phyloP scores from a whole-genome alignment of 306 rosid genomes.

The Dryas alaskensis region DNA sequence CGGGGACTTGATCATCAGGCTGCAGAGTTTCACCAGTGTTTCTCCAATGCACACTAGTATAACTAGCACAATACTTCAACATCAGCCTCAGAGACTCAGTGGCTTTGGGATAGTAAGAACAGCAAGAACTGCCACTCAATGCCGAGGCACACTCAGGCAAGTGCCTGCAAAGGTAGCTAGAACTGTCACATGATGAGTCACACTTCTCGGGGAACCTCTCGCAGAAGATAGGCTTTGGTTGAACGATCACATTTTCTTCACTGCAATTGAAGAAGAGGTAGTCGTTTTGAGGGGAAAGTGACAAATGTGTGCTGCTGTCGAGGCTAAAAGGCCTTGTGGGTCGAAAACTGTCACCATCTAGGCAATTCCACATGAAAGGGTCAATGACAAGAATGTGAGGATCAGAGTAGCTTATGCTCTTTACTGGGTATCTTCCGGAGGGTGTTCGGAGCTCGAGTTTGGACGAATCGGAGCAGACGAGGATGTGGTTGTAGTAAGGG shows the following conservation, averaged over 20 bases:
- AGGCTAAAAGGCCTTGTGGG: constrained; percentile 71
- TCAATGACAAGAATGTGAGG: constrained; percentile 75
- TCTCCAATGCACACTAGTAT: constrained; percentile 87
- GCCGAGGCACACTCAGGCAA: constrained; percentile 65
- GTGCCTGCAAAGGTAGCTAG: constrained; percentile 84
- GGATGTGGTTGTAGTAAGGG: constrained; percentile 67
- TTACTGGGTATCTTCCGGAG: constrained; percentile 70
- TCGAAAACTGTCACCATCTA: constrained; percentile 60
- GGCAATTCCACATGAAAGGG: constrained; percentile 88
- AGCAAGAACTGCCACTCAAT: constrained; percentile 52
- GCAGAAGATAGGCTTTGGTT: constrained; percentile 79
- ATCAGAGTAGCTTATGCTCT: constrained; percentile 62
- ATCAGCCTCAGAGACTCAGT: constrained; percentile 70
- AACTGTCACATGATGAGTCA: constrained; percentile 87
- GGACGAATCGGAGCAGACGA: constrained; percentile 50
- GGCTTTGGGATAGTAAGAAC: constrained; percentile 83
- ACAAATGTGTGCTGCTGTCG: constrained; percentile 66
- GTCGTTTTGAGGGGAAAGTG: constrained; percentile 70
- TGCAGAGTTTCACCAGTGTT: constrained; percentile 59
- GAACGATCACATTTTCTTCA: constrained; percentile 57
- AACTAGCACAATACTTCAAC: constrained; percentile 73
- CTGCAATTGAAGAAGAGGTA: constrained; percentile 93
- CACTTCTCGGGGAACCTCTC: constrained; percentile 74
- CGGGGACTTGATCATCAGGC: constrained; percentile 80
- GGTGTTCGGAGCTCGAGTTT: constrained; percentile 79